phyloP scores from a whole-genome alignment of 2,329 filamentous ascomycete genomes.

The Didymella keratinophila region DNA sequence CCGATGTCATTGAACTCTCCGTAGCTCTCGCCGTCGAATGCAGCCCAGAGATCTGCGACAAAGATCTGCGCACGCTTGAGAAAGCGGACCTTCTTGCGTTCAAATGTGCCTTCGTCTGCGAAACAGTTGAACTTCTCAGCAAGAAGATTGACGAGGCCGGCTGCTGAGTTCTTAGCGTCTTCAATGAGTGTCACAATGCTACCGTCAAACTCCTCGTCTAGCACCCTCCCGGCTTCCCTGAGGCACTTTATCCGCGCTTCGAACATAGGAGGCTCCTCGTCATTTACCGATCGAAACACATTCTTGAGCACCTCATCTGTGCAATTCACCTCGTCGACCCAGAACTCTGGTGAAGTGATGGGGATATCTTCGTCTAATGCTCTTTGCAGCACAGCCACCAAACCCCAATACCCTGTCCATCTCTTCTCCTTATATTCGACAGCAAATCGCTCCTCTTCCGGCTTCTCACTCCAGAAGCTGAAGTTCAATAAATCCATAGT shows the following conservation, averaged over 20 bases:
- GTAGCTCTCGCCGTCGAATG: constrained; percentile 81
- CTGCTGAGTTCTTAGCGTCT: constrained; percentile 79
- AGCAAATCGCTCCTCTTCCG: constrained; percentile 76
- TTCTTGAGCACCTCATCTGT: constrained; percentile 75
- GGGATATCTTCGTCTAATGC: constrained; percentile 90
- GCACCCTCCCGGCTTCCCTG: constrained; percentile 80
- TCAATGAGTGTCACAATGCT: constrained; percentile 77
- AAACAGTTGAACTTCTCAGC: constrained; percentile 86
- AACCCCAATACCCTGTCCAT: constrained; percentile 96
- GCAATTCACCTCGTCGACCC: constrained; percentile 79
- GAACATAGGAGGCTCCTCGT: constrained; percentile 86
- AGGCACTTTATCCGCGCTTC: constrained; percentile 79
- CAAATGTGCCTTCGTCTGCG: constrained; percentile 78
- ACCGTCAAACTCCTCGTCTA: constrained; percentile 81
- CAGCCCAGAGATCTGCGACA: constrained; percentile 95
- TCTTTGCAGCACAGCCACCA: constrained; percentile 85
- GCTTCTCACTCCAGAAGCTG: constrained; percentile 87
- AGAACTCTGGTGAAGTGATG: constrained; percentile 88
- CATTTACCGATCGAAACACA: constrained; percentile 85
- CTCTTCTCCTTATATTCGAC: constrained; percentile 80
- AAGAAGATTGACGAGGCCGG: constrained; percentile 83
- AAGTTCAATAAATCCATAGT: constrained; percentile 98
- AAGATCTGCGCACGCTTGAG: constrained; percentile 96
- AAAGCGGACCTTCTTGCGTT: constrained; percentile 78
- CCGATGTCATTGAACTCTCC: constrained; percentile 90